Evolutionary conservation across 306 rosid genomes (phyloP), one percentile per base, ranked within the genome.

Genomic region (Mucuna pruriens): DNA sequence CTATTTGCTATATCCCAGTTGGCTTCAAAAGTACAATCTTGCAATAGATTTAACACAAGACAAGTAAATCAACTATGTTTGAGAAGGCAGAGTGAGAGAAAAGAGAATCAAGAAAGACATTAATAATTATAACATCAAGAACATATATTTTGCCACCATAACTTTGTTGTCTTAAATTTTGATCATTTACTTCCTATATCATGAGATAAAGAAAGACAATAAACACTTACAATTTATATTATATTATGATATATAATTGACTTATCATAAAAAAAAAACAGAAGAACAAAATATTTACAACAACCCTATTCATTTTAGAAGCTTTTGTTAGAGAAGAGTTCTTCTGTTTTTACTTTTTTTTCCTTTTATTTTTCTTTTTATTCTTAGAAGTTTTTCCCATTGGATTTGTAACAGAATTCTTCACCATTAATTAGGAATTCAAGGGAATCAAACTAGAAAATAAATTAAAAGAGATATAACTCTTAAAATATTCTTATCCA

Each of bases 331-430:
- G 79, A 74, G 87, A 87, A 78, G 89, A 86, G 87, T 64, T 87
- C 88, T 90, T 95, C 70, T 70, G 87, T 6, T 84, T 89, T 4
- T 82, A 88, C 76, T 93, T 94, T 78, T 88, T 93, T 82, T 86
- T 86, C 65, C 94, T 87, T 33, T 93, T 82, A 82, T 91, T 91
- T 87, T 94, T 94, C 89, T 91, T 94, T 85, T 90, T 94, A 81
- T 75, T 89, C 82, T 91, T 94, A 22, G 81, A 64, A 34, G 64
- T 48, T 77, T 91, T 94, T 38, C 79, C 97, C 85, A 88, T 90
- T 74, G 90, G 62, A 80, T 95, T 98, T 95, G 96, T 36, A 64
- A 36, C 78, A 71, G 89, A 48, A 78, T 51, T 77, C 55, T 75
- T 77, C 78, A 77, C 42, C 65, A 26, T 19, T 63, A 76, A 38